A percentile compares a stretch with the other conserved stretches of the same genome.
phyloP scores from a whole-genome alignment of 306 rosid species.

The Carpinus viminea region DNA sequence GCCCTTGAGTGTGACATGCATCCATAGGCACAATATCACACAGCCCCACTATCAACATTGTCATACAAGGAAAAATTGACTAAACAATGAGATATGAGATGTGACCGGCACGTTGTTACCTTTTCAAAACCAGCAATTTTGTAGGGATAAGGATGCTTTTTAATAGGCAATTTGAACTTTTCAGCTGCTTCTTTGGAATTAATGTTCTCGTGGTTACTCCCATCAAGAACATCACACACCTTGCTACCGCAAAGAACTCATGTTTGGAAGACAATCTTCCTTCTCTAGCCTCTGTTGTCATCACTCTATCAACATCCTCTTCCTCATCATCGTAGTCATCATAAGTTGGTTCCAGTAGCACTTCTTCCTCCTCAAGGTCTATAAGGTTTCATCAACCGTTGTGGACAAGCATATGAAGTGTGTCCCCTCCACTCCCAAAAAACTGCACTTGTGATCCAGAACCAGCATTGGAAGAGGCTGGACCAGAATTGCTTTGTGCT shows the following conservation, averaged over 20 bases:
- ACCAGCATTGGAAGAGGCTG: neutral
- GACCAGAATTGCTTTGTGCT: neutral
- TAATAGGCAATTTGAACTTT: no score
- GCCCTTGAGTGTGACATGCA: no score
- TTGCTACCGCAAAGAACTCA: neutral
- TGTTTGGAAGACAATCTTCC: neutral
- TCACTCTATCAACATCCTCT: neutral
- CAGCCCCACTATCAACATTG: no score
- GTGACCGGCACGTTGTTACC: no score
- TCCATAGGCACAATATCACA: no score
- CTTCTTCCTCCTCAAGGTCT: neutral
- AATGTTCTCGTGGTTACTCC: neutral
- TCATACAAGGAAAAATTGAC: no score
- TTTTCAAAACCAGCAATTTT: no score
- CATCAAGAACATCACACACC: neutral
- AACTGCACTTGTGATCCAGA: neutral
- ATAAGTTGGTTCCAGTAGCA: neutral
- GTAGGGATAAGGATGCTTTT: no score
- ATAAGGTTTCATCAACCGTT: neutral
- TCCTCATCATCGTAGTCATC: neutral
- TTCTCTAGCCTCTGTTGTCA: neutral
- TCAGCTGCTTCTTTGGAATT: neutral
- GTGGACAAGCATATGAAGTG: neutral
- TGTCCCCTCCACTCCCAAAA: neutral
- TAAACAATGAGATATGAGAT: no score